Evolutionary conservation across 1,139 yeast species (phyloP).

Genomic region (Waltiozyma solani): DNA sequence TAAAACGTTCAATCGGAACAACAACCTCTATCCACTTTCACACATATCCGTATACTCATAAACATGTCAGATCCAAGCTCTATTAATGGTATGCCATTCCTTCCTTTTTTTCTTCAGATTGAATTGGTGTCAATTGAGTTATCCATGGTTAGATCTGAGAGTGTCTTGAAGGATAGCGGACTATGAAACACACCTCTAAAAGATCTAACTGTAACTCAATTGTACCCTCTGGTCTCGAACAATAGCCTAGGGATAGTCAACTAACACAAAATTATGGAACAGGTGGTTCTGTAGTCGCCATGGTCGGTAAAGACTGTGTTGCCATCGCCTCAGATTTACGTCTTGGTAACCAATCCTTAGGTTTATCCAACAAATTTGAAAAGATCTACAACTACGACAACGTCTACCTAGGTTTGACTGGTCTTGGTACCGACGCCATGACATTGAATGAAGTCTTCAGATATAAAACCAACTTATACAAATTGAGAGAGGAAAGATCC

Average conservation of each 20-base stretch:
- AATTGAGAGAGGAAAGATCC: slow-evolving; percentile 80
- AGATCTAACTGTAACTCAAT: too few species aligned
- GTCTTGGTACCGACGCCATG: slow-evolving; percentile 88
- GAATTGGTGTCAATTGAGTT: too few species aligned
- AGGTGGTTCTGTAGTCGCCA: slow-evolving; percentile 96
- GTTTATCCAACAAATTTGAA: slow-evolving; percentile 87
- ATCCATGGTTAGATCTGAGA: neutral
- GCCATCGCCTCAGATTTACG: slow-evolving; percentile 96
- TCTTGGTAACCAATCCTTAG: slow-evolving; percentile 88
- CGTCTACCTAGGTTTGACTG: slow-evolving; percentile 85
- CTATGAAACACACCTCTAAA: too few species aligned
- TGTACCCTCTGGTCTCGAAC: too few species aligned
- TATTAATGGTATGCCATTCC: slow-evolving; percentile 37
- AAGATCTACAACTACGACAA: slow-evolving; percentile 82
- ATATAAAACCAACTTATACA: slow-evolving; percentile 79
- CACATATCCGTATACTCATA: too few species aligned
- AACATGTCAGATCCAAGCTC: slow-evolving; percentile 46
- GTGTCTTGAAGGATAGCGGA: too few species aligned
- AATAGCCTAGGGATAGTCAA: too few species aligned
- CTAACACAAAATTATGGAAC: slow-evolving; percentile 1
- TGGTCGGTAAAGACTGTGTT: slow-evolving; percentile 97
- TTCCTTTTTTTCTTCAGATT: neutral
- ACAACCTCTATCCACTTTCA: neutral
- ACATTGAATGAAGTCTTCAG: slow-evolving; percentile 79
- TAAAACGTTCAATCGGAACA: too few species aligned